Evolutionary conservation across 352 stramenopile species (phyloP), one percentile per base, ranked within the genome.

Genomic region (Phytophthora macrochlamydospora): DNA sequence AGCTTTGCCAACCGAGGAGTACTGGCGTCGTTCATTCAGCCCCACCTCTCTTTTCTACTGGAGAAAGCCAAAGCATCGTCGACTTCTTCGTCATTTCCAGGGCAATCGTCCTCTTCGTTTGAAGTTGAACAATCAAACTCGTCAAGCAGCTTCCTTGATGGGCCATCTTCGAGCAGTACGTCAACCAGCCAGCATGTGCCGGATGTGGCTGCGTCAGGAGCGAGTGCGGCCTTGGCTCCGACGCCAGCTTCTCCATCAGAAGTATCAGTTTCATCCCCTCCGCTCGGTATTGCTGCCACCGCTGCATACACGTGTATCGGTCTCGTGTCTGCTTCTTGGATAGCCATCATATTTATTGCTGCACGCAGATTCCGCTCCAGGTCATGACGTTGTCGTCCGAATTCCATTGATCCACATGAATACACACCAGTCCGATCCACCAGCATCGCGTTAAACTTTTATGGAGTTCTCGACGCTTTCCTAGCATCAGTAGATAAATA

Each of bases 271-370:
- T 43, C 55, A 24, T 57, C 65, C 4, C 24, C 59, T 14, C 44
- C 43, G 4, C 38, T 60, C 37, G 62, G 43, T 51, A 75, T 82
- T 50, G 65, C 59, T 14, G 53, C 63, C n/a, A 57, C 67, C 0
- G 68, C 69, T 28, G 84, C 72, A 24, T 87, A 89, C 57, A 64
- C 69, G 1, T 92, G 81, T 62, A 91, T 92, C 56, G 68, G 50
- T 1, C 56, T 83, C 13, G 78, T 92, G 13, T 71, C 60, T 42
- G 40, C 66, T 14, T 78, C 79, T 7, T 88, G 83, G 79, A 29
- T 67, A 0, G 68, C 57, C 63, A 83, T 93, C 51, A 59, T 84
- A 63, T 81, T 87, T 76, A 79, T 85, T 33, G 78, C 73, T 38
- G 49, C 76, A 50, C 75, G 80, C 5, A 73, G 51, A 64, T 52